Base-by-base conservation (phyloP, 2,329 filamentous ascomycete species). In the Fusarium circinatum region DNA sequence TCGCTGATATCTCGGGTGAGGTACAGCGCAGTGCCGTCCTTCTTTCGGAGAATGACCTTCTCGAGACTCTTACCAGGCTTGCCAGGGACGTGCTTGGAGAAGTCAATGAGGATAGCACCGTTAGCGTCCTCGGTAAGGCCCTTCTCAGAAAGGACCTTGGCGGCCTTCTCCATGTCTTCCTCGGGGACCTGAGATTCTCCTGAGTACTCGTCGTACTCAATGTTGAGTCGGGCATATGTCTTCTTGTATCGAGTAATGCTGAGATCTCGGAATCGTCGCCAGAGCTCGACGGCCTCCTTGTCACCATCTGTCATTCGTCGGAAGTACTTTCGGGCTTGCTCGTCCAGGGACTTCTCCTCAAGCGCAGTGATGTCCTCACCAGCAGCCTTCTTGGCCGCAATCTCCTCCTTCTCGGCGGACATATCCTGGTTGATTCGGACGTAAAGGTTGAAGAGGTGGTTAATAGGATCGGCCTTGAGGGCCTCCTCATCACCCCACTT, bases 391-490 rank as follows among this genome's bases (percentile, higher is more conserved):
- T 87, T 84, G 47, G 83, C 86, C 76, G 91, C 90, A 30, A 92
- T 89, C 67, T 87, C 80, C 73, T 92, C 91, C 74, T 92, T 91
- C 84, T 95, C 92, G 0, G 86, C 89, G 6, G 85, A 82, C 79
- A 92, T 88, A 55, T 94, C 90, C 66, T 84, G 84, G 82, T 92
- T 94, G 81, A 96, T 94, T 81, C 90, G 89, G 71, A 95, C 93
- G 78, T 96, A 96, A 58, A 96, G 91, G 78, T 95, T 90, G 81
- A 92, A 95, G 15, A 96, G 85, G 80, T 96, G 94, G 81, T 93
- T 93, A 79, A 96, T 94, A 18, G 94, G 93, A 78, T 96, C 93
- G 54, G 87, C 86, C 71, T 89, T 82, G 18, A 96, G 86, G 67
- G 90, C 89, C 75, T 92, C 90, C 81, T 96, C 93, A 68, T 88